Base-by-base conservation (phyloP, 2,329 filamentous ascomycete genomes). In the Esteya vermicola region DNA sequence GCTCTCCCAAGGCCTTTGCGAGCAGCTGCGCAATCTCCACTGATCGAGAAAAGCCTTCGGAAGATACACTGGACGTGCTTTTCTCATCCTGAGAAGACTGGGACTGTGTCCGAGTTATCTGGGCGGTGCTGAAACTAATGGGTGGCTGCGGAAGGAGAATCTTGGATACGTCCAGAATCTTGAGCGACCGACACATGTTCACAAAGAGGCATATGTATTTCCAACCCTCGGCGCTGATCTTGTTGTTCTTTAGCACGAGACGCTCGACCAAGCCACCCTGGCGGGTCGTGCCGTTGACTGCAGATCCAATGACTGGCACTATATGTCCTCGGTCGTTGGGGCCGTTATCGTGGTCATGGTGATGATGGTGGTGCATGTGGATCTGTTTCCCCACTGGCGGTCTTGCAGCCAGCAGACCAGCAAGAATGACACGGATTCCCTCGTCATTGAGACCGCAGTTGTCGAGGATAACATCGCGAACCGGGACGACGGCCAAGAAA, bases 401-500 rank as follows among this genome's bases (percentile, higher is more conserved):
- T 51, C 81, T 91, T 3, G 84, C 81, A 4, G 88, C 82, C 7
- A 95, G 64, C 2, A 98, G 65, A 4, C 85, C 89, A 1, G 88
- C 85, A 9, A 98, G 70, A 32, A 96, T 76, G 16, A 93, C 81
- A 16, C 91, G 74, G 7, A 95, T 65, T 4, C 85, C 85, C 55
- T 93, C 86, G 51, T 96, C 88, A 1, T 73, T 84, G 28, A 98
- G 61, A 6, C 85, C 83, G 44, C 85, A 89, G 54, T 93, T 85
- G 52, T 95, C 88, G 40, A 96, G 61, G 7, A 93, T 68, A 1
- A 98, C 61, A 52, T 93, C 85, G 49, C 83, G 81, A 3, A 96
- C 79, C 0, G 91, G 89, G 1, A 96, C 89, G 7, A 98, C 78
- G 6, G 91, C 89, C 31, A 98, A 68, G 67, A 89, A 98, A 55